Evolutionary conservation across 441 rosid genomes (phyloP).

Genomic region (Codiaeum variegatum): DNA sequence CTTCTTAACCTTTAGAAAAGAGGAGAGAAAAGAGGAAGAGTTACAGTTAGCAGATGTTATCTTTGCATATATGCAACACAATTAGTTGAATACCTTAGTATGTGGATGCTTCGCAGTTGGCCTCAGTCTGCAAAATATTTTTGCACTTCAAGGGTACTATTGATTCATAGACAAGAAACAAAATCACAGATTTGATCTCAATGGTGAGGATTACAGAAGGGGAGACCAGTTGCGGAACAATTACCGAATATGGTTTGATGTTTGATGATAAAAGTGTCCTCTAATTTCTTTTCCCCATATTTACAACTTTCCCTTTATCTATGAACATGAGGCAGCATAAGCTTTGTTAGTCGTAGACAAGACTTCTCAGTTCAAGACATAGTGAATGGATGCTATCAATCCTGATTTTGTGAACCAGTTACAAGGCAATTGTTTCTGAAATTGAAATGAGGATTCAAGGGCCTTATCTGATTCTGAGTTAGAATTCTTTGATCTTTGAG

Average conservation of each 20-base stretch:
- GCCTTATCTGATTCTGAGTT: no score
- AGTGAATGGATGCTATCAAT: no score
- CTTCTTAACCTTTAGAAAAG: background rate
- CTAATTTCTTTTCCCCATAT: background rate
- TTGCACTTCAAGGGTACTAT: background rate
- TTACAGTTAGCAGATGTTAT: background rate
- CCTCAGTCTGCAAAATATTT: background rate
- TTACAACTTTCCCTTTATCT: background rate
- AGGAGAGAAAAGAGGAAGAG: background rate
- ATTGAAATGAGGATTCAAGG: no score
- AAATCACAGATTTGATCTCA: background rate
- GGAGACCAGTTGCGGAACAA: background rate
- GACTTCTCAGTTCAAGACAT: background rate
- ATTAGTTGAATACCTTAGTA: background rate
- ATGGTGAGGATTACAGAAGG: background rate
- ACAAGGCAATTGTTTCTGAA: no score
- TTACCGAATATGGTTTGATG: background rate
- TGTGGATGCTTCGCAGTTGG: background rate
- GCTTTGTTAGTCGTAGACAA: background rate
- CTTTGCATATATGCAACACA: background rate
- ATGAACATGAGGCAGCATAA: background rate
- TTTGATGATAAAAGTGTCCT: no score
- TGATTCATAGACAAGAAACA: background rate
- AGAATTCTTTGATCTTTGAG: no score
- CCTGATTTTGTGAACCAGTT: no score